Evolutionary conservation across 2,329 filamentous ascomycete genomes (phyloP).

Genomic region (Fusarium multiceps): DNA sequence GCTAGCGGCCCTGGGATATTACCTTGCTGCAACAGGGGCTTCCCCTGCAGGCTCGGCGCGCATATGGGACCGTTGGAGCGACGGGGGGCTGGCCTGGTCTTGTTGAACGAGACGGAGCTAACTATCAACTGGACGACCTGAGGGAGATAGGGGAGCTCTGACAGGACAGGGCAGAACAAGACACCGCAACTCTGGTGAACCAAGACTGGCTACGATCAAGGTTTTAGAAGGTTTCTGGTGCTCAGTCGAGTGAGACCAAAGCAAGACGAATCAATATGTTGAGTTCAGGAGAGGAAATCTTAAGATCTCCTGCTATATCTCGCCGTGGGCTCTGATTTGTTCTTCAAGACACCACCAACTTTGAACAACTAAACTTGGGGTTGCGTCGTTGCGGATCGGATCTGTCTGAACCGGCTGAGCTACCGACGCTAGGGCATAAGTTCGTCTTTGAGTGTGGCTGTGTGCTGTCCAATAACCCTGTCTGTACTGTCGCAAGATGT

Average conservation of each 20-base stretch:
- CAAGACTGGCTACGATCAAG: neutral
- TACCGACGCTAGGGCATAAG: slow-evolving; percentile 26
- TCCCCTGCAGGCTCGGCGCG: slow-evolving; percentile 45
- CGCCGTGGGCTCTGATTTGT: slow-evolving; percentile 32
- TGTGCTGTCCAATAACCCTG: slow-evolving; percentile 27
- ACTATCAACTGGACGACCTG: slow-evolving; percentile 11
- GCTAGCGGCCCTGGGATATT: slow-evolving; percentile 48
- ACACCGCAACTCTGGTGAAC: slow-evolving; percentile 34
- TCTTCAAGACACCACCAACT: slow-evolving; percentile 19
- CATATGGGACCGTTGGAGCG: slow-evolving; percentile 34
- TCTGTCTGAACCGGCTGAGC: slow-evolving; percentile 37
- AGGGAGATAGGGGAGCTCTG: slow-evolving; percentile 38
- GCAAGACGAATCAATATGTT: slow-evolving; percentile 2
- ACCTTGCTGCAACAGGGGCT: slow-evolving; percentile 47
- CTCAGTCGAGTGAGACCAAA: neutral
- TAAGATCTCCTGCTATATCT: neutral
- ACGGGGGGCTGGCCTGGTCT: slow-evolving; percentile 12
- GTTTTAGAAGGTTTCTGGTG: neutral
- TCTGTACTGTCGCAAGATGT: slow-evolving; percentile 22
- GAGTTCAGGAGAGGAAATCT: slow-evolving; percentile 10
- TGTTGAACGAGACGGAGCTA: slow-evolving; percentile 9
- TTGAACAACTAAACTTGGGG: slow-evolving; percentile 15
- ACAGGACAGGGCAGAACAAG: slow-evolving; percentile 25
- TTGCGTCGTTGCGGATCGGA: slow-evolving; percentile 34
- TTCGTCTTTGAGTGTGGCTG: slow-evolving; percentile 6